Conservation (phyloP, 2,329 filamentous ascomycete species). For the Diaporthe batatas region DNA sequence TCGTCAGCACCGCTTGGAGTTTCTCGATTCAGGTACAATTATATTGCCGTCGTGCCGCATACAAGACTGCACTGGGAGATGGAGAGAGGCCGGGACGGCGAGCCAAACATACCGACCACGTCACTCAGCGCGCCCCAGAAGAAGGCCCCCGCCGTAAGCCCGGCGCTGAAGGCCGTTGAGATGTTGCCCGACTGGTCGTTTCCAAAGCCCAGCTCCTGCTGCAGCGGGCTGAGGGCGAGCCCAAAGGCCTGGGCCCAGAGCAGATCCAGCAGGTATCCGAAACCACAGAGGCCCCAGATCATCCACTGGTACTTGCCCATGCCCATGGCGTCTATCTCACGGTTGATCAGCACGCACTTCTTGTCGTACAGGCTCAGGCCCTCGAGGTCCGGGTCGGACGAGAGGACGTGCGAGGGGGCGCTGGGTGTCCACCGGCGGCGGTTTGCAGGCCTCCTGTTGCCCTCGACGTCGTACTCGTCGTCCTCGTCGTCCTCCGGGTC, state of each 20-base stretch:
- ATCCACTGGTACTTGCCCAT: constrained; percentile 68
- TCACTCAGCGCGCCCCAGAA: constrained; percentile 69
- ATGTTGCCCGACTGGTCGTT: constrained; percentile 58
- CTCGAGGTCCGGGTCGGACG: constrained; percentile 34
- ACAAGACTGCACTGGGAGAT: not conserved
- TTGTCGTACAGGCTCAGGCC: constrained; percentile 40
- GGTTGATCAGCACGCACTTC: constrained; percentile 43
- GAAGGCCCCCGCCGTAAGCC: constrained; percentile 67
- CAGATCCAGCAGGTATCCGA: constrained; percentile 68
- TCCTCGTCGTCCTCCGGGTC: constrained; percentile 6
- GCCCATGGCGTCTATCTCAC: constrained; percentile 64
- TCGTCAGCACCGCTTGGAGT: not conserved
- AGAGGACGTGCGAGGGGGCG: constrained; percentile 31
- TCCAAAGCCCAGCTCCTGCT: constrained; percentile 69
- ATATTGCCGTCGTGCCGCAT: not conserved
- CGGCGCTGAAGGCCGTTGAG: constrained; percentile 66
- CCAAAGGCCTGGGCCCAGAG: constrained; percentile 71
- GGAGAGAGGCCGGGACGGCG: not conserved
- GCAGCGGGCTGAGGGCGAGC: constrained; percentile 64
- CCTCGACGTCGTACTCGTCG: constrained; percentile 1
- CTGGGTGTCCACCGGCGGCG: constrained; percentile 30
- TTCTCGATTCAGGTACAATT: not conserved
- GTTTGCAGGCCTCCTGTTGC: constrained; percentile 7
- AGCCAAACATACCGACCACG: constrained; percentile 53
- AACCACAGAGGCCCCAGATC: constrained; percentile 65